A percentile compares a stretch with the other conserved stretches of the same genome.
phyloP scores from a whole-genome alignment of 2,329 filamentous ascomycete species.

The Fusarium hainanense region DNA sequence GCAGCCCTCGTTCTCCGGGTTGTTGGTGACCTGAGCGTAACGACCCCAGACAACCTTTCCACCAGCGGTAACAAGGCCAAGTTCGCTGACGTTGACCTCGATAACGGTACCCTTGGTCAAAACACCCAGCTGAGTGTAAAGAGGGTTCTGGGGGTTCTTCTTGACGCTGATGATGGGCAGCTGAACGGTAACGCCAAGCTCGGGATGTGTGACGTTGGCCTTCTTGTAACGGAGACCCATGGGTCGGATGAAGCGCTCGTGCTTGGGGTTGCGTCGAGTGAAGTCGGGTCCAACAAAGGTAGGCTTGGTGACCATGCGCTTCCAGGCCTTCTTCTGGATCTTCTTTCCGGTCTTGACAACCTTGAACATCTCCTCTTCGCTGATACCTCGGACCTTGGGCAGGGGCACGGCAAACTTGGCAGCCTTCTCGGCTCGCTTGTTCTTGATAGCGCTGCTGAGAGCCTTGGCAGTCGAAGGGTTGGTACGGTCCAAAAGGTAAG shows the following conservation, averaged over 20 bases:
- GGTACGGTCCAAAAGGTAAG: constrained; percentile 91
- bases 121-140: constrained; percentile 93
- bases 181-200: constrained; percentile 88
- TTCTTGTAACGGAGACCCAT: constrained; percentile 65
- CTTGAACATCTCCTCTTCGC: constrained; percentile 98
- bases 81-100: constrained; percentile 92
- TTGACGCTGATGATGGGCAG: constrained; percentile 78
- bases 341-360: constrained; percentile 97
- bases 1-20: constrained; percentile 59
- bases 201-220: constrained; percentile 73
- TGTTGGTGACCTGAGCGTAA: constrained; percentile 69
- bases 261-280: constrained; percentile 86
- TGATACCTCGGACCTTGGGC: constrained; percentile 91
- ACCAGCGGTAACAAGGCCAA: constrained; percentile 88
- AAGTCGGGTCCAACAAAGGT: constrained; percentile 90
- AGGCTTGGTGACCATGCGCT: constrained; percentile 71
- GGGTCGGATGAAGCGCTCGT: constrained; percentile 66
- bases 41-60: constrained; percentile 96
- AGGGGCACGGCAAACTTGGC: constrained; percentile 92
- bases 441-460: constrained; percentile 88
- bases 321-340: constrained; percentile 85
- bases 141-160: constrained; percentile 81
- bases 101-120: constrained; percentile 82
- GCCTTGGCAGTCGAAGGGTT: constrained; percentile 72
- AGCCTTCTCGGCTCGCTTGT: constrained; percentile 93